Percentiles rank a stretch among this genome's conserved stretches.
Evolutionary conservation across 768 basidiomycete species (phyloP).

Genomic region (Cystobasidium onofrii): DNA sequence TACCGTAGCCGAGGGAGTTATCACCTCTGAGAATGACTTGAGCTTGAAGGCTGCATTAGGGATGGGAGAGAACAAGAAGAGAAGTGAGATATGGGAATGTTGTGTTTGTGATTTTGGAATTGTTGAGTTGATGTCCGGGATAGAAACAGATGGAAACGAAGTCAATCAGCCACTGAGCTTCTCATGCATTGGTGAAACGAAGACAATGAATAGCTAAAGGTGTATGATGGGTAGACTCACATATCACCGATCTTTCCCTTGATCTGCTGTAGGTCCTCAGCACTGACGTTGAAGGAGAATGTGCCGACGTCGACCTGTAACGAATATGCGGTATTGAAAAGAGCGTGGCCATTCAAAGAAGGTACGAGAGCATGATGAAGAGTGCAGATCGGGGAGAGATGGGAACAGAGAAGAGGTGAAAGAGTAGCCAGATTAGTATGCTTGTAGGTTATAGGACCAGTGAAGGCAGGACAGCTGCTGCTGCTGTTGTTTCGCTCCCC

Average conservation of each 20-base stretch:
- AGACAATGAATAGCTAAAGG: not conserved
- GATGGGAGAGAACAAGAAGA: too few relatives aligned
- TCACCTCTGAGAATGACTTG: conserved; percentile 76
- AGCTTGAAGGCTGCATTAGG: conserved; percentile 66
- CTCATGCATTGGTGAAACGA: not conserved
- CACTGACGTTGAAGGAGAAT: conserved; percentile 4
- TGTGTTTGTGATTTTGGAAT: not conserved
- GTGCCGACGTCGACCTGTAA: conserved; percentile 22
- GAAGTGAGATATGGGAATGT: not conserved
- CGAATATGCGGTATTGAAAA: not conserved
- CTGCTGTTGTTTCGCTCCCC: too few relatives aligned
- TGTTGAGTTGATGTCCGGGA: not conserved
- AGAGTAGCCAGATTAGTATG: too few relatives aligned
- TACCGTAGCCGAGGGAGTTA: conserved; percentile 83
- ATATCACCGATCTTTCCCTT: conserved; percentile 21
- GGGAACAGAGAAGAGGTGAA: too few relatives aligned
- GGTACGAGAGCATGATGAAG: not conserved
- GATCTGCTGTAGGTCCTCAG: not conserved
- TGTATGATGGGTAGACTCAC: not conserved
- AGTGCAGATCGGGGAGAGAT: not conserved
- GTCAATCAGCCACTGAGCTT: not conserved
- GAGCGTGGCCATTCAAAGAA: not conserved
- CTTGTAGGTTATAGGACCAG: too few relatives aligned
- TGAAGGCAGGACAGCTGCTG: too few relatives aligned
- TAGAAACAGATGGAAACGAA: not conserved